phyloP scores from a whole-genome alignment of 371 early-diverging fungal species.

The Syncephalastrum contaminatum region DNA sequence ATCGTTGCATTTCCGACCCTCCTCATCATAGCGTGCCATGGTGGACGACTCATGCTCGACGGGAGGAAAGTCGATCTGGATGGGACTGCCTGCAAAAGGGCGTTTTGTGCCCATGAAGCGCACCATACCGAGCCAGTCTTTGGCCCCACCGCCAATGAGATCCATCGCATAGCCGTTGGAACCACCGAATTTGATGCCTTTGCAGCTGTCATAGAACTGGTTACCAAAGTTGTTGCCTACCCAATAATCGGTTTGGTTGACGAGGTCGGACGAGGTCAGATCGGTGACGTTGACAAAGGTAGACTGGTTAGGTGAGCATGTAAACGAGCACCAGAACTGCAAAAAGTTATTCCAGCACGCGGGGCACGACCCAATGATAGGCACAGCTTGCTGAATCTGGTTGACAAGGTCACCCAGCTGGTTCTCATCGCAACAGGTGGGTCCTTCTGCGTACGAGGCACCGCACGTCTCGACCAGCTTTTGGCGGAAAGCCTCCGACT shows the following conservation, averaged over 20 bases:
- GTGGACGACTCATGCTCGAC: constrained; percentile 23
- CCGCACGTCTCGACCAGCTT: constrained; percentile 63
- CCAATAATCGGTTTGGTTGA: constrained; percentile 56
- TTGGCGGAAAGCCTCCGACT: constrained; percentile 36
- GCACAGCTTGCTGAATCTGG: constrained; percentile 57
- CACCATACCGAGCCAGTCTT: constrained; percentile 66
- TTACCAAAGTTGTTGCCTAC: constrained; percentile 61
- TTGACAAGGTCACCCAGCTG: constrained; percentile 55
- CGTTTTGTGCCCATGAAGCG: constrained; percentile 65
- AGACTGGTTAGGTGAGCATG: constrained; percentile 72
- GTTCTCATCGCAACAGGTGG: constrained; percentile 61
- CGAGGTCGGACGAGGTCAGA: constrained; percentile 31
- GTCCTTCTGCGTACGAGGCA: constrained; percentile 43
- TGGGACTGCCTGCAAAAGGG: constrained; percentile 64
- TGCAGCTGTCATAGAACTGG: constrained; percentile 73
- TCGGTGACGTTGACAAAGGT: constrained; percentile 69
- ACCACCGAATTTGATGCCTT: constrained; percentile 72
- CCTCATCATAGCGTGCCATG: constrained; percentile 35
- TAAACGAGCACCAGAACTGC: constrained; percentile 72
- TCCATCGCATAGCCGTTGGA: constrained; percentile 75
- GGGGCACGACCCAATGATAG: constrained; percentile 68
- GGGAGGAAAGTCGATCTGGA: constrained; percentile 67
- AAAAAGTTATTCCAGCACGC: constrained; percentile 78
- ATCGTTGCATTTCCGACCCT: constrained; percentile 58
- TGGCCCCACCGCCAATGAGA: constrained; percentile 75